Evolutionary conservation across 2,329 filamentous ascomycete species (phyloP), one percentile per base, ranked within the genome.

Genomic region (Alternaria conjuncta): DNA sequence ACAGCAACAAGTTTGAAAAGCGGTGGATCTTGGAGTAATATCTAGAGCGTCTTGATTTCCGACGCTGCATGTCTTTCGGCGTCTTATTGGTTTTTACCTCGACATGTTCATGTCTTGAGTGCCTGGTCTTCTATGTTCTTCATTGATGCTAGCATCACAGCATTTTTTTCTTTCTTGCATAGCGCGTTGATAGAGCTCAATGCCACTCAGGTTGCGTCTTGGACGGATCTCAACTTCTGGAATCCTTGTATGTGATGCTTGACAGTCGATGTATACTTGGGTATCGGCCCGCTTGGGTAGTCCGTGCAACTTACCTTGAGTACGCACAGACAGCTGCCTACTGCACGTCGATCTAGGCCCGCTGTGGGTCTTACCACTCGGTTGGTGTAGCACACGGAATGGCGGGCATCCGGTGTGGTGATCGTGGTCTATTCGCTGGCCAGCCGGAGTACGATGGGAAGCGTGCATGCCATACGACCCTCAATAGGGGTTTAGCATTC

Each of bases 41-140:
- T 54, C 13, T 50, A 50, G 36, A 58, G 32, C 23, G 45, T 54
- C 41, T 41, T 44, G 21, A 7, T 55, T 21, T 51, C 41, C 47
- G 18, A 32, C 45, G 45, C 64, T 70, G 71, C 71, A 73, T 70
- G 64, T 62, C 46, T 55, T 69, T 62, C 55, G 71, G 71, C 68
- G 71, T 73, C 67, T 28, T 18, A 7, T 41, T 58, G 63, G 62
- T 46, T 26, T 46, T 13, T 13, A 49, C 53, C 51, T 41, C 60
- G 20, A 41, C 18, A 43, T 57, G 10, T 49, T 36, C 11, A 62
- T 57, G 43, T 58, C 30, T 58, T 23, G 54, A 60, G 57, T 47
- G 28, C 36, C 23, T 23, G 20, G 13, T 25, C 36, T 41, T 53
- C 21, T 23, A 55, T 30, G 41, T 41, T 55, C 21, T 55, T 28